Evolutionary conservation across 495 filamentous ascomycete genomes (phyloP).

Genomic region (Hyaloscypha hepaticicola): DNA sequence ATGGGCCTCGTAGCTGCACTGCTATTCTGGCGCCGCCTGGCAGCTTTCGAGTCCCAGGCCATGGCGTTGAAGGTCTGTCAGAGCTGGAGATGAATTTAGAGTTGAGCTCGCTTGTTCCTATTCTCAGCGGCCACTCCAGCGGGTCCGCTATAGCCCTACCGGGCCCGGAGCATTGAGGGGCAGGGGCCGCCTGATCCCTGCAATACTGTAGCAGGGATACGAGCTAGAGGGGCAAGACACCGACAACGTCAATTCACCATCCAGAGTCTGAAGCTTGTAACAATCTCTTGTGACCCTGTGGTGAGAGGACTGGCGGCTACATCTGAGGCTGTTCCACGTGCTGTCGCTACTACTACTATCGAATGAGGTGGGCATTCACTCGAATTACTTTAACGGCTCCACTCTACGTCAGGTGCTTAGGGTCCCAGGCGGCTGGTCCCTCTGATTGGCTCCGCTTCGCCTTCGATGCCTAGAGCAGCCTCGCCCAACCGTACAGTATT

Average conservation of each 20-base stretch:
- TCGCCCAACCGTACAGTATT: not conserved
- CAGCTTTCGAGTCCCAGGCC: slow-evolving; percentile 41
- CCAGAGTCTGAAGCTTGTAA: not conserved
- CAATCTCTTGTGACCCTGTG: not conserved
- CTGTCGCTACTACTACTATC: no score
- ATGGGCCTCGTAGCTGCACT: slow-evolving; percentile 14
- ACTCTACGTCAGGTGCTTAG: not conserved
- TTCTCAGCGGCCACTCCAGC: not conserved
- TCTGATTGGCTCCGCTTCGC: not conserved
- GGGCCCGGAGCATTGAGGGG: not conserved
- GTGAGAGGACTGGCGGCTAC: not conserved
- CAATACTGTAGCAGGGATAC: not conserved
- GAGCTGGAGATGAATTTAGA: not conserved
- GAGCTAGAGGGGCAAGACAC: not conserved
- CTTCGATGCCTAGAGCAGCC: slow-evolving; percentile 1
- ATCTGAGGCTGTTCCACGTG: not conserved
- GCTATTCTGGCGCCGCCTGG: slow-evolving; percentile 41
- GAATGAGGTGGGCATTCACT: not conserved
- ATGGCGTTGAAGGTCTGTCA: slow-evolving; percentile 19
- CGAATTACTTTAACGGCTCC: not conserved
- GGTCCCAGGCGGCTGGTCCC: not conserved
- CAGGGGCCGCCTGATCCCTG: not conserved
- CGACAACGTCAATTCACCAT: not conserved
- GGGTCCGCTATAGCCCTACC: not conserved
- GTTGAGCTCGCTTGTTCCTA: not conserved